phyloP scores from a whole-genome alignment of 192 early-diverging fungal genomes.

The Coemansia sp. region DNA sequence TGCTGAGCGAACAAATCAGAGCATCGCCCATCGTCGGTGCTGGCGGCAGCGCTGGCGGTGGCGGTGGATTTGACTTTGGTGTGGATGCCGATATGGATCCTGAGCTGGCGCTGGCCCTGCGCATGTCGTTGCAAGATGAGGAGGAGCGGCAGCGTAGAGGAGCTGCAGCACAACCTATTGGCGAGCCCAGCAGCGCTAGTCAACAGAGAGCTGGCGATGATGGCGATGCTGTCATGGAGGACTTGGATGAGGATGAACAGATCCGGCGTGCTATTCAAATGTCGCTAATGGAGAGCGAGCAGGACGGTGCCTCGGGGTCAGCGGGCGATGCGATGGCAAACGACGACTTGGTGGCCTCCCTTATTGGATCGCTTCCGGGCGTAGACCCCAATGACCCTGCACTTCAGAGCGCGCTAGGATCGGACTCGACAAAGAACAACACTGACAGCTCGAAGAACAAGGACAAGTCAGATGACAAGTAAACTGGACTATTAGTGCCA shows the following conservation, averaged over 20 bases:
- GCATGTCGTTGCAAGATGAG: constrained; percentile 97
- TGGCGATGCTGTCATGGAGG: constrained; percentile 38
- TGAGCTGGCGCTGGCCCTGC: constrained; percentile 86
- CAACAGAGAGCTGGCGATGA: constrained; percentile 16
- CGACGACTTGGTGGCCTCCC: constrained; percentile 69
- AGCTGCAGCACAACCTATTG: constrained; percentile 10
- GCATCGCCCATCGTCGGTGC: constrained; percentile 86
- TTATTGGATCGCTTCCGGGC: constrained; percentile 82
- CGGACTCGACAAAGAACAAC: constrained; percentile 56
- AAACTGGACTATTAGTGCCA: background rate
- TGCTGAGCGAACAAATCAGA: constrained; percentile 84
- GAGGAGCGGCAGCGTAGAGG: constrained; percentile 76
- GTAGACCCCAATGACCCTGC: constrained; percentile 86
- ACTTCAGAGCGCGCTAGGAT: constrained; percentile 66
- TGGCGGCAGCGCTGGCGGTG: constrained; percentile 71
- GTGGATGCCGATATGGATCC: constrained; percentile 94
- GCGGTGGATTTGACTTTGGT: constrained; percentile 83
- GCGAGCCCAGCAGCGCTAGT: constrained; percentile 3
- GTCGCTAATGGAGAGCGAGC: constrained; percentile 49
- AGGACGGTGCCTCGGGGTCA: constrained; percentile 26
- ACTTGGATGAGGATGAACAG: constrained; percentile 52
- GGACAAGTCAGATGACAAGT: constrained; percentile 22
- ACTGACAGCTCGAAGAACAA: constrained; percentile 39
- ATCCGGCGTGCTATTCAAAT: constrained; percentile 54
- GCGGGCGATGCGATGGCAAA: constrained; percentile 43